A percentile compares a stretch with the other conserved stretches of the same genome.
Evolutionary conservation across 192 early-diverging fungal species (phyloP).

Genomic region (Coemansia sp.): DNA sequence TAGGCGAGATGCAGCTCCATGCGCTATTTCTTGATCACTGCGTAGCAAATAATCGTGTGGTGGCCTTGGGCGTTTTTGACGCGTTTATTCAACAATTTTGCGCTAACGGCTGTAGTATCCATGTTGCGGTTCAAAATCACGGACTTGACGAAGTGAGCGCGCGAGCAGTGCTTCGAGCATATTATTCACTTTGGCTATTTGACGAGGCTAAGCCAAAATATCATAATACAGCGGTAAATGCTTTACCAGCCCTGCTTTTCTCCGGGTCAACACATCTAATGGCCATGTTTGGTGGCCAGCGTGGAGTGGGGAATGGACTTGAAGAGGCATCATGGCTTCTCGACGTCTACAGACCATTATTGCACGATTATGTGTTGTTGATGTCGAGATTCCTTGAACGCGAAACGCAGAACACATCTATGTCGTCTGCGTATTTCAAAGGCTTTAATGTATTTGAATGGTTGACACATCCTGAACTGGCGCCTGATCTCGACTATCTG

Average conservation of each 20-base stretch:
- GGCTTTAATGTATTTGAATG: slow-evolving; percentile 78
- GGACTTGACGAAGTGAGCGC: slow-evolving; percentile 4
- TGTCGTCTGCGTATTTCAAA: slow-evolving; percentile 58
- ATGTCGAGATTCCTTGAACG: slow-evolving; percentile 68
- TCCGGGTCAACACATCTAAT: slow-evolving; percentile 58
- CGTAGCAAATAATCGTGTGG: neutral
- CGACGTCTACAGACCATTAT: slow-evolving; percentile 70
- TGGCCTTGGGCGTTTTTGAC: neutral
- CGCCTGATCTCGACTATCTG: slow-evolving; percentile 71
- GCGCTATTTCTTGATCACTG: neutral
- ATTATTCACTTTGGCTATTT: slow-evolving; percentile 18
- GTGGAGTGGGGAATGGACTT: slow-evolving; percentile 78
- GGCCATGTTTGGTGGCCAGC: slow-evolving; percentile 94
- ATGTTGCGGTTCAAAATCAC: slow-evolving; percentile 7
- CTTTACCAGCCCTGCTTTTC: slow-evolving; percentile 18
- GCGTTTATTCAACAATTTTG: neutral
- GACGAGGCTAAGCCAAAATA: neutral
- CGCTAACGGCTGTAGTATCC: slow-evolving; percentile 10
- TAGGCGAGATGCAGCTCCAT: neutral
- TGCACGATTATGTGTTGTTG: slow-evolving; percentile 65
- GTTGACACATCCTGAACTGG: slow-evolving; percentile 65
- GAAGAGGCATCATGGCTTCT: slow-evolving; percentile 74
- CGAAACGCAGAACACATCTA: slow-evolving; percentile 56
- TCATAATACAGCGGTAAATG: neutral
- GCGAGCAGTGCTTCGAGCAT: slow-evolving; percentile 18